Evolutionary conservation across 805 yeast genomes (phyloP).

Genomic region (Candida tibetensis): DNA sequence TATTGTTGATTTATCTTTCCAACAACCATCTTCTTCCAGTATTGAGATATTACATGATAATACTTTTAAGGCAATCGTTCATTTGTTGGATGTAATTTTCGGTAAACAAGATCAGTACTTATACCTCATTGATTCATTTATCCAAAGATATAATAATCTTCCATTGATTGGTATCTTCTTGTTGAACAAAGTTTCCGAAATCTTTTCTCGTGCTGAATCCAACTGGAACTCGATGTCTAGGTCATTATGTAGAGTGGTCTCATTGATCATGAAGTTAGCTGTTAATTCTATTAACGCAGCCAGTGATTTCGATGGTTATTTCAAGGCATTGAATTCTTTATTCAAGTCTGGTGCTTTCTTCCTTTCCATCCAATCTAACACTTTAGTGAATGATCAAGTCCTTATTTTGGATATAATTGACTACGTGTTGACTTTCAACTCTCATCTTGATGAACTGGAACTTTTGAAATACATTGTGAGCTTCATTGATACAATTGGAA

Average conservation of each 20-base stretch:
- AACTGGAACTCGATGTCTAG: conserved; percentile 65
- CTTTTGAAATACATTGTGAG: conserved; percentile 41
- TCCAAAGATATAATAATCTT: conserved; percentile 31
- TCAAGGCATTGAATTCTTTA: conserved; percentile 30
- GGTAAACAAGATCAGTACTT: conserved; percentile 66
- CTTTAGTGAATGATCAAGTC: conserved; percentile 60
- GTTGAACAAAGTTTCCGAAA: conserved; percentile 43
- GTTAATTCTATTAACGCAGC: conserved; percentile 21
- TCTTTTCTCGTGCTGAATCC: conserved; percentile 47
- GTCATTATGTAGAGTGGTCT: conserved; percentile 58
- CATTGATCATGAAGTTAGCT: conserved; percentile 47
- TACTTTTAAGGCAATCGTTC: conserved; percentile 55
- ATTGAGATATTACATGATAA: conserved; percentile 32
- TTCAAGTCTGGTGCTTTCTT: conserved; percentile 44
- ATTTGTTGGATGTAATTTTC: conserved; percentile 57
- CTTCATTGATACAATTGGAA: conserved; percentile 54
- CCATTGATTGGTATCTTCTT: conserved; percentile 54
- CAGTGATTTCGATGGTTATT: conserved; percentile 23
- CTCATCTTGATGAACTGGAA: conserved; percentile 35
- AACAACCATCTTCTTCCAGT: conserved; percentile 22
- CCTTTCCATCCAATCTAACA: conserved; percentile 44
- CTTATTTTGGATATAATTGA: conserved; percentile 59
- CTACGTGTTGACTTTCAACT: conserved; percentile 46
- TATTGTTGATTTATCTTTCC: conserved; percentile 27
- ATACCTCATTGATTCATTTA: conserved; percentile 52